Conservation (phyloP, 306 rosid species). For the Dalbergia cultrata region DNA sequence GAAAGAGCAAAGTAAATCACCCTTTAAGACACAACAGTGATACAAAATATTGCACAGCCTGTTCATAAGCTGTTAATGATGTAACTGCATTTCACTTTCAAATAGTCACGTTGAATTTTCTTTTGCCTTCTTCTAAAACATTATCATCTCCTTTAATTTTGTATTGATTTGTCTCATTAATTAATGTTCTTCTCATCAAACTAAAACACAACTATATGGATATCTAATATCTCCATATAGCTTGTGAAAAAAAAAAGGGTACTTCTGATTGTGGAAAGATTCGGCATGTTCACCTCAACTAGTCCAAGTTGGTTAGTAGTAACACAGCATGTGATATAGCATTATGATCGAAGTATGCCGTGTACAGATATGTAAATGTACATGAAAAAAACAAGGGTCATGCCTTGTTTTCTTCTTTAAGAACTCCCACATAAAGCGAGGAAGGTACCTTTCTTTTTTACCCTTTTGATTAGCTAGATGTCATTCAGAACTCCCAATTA, state of each 20-base stretch:
- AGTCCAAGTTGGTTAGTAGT: neutral
- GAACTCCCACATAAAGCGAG: constrained; percentile 11
- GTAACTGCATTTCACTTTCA: neutral
- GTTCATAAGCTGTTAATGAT: constrained; percentile 6
- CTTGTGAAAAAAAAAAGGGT: neutral
- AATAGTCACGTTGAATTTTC: neutral
- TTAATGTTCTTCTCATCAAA: neutral
- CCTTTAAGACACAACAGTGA: neutral
- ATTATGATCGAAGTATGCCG: constrained; percentile 23
- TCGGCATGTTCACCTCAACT: neutral
- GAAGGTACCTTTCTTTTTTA: constrained; percentile 4
- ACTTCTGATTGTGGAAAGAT: no score
- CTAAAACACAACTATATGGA: neutral
- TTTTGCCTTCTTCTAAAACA: neutral
- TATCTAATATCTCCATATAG: neutral
- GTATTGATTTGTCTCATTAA: neutral
- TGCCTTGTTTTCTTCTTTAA: constrained; percentile 33
- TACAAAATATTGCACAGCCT: neutral
- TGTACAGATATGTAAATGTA: constrained; percentile 13
- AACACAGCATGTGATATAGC: constrained; percentile 21
- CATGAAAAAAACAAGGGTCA: constrained; percentile 21
- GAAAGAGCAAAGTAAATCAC: neutral
- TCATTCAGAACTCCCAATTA: constrained; percentile 14
- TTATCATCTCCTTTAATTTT: neutral
- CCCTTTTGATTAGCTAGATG: constrained; percentile 26